Evolutionary conservation across 2,329 filamentous ascomycete genomes (phyloP).

Genomic region (Thielaviopsis musarum): DNA sequence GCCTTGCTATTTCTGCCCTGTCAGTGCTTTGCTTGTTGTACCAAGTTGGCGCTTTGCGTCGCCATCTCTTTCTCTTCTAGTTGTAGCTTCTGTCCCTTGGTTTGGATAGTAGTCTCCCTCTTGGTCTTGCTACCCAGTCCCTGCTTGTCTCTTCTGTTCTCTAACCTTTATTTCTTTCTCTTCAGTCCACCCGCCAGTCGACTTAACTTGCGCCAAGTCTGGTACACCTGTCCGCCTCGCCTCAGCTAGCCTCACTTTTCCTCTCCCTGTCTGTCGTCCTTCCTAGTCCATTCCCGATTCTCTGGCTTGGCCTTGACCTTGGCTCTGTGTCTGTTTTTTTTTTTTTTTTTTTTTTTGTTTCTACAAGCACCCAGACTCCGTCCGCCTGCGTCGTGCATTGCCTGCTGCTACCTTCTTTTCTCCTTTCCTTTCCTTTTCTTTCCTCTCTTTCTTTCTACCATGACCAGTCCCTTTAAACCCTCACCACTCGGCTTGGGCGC

Average conservation of each 20-base stretch:
- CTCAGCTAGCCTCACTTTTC: background rate
- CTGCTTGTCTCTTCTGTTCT: background rate
- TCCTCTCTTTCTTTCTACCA: background rate
- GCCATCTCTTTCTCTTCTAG: background rate
- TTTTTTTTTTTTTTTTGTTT: background rate
- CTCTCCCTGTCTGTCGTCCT: background rate
- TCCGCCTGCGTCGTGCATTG: background rate
- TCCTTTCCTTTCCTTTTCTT: background rate
- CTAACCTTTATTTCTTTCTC: background rate
- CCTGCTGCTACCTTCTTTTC: background rate
- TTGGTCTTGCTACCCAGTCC: background rate
- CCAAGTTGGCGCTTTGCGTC: background rate
- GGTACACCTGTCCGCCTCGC: background rate
- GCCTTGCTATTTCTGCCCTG: background rate
- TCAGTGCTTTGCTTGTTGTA: background rate
- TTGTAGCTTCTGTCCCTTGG: background rate
- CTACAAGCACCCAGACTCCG: background rate
- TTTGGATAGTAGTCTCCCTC: background rate
- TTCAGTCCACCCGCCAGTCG: too few species aligned
- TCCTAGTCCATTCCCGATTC: background rate
- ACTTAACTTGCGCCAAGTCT: too few species aligned
- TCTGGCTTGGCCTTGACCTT: background rate
- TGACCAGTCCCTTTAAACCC: conserved; percentile 38
- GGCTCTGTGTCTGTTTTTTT: background rate
- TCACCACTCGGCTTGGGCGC: conserved; percentile 57